A percentile compares a stretch with the other conserved stretches of the same genome.
Evolutionary conservation across 192 early-diverging fungal species (phyloP).

Genomic region (Coemansia javaensis): DNA sequence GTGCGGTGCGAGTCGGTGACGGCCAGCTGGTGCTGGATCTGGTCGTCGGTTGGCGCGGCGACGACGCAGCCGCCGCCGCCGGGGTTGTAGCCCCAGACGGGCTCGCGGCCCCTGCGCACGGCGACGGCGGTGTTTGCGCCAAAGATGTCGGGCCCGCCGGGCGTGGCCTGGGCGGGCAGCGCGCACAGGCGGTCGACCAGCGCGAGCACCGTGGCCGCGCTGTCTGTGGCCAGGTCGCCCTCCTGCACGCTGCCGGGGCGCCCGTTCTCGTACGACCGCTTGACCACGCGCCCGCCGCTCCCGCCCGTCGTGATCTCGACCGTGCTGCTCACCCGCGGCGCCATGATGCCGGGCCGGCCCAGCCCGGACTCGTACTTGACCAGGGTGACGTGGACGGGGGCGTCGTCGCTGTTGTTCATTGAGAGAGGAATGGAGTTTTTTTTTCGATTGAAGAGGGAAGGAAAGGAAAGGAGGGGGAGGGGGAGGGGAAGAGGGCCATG

Average conservation of each 20-base stretch:
- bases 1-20: slow-evolving; percentile 10
- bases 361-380: slow-evolving; percentile 34
- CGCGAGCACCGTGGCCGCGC: slow-evolving; percentile 4
- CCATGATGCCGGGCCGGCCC: slow-evolving; percentile 35
- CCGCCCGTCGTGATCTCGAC: slow-evolving; percentile 22
- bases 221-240: slow-evolving; percentile 8
- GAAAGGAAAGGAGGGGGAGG: too few species aligned
- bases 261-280: slow-evolving; percentile 18
- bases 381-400: slow-evolving; percentile 14
- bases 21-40: neutral
- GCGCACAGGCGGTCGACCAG: slow-evolving; percentile 13
- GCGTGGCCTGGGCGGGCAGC: slow-evolving; percentile 5
- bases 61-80: slow-evolving; percentile 13
- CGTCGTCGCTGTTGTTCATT: too few species aligned
- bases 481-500: too few species aligned
- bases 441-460: neutral
- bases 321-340: slow-evolving; percentile 21
- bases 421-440: too few species aligned
- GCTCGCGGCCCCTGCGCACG: slow-evolving; percentile 21
- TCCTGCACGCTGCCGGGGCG: slow-evolving; percentile 6
- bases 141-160: slow-evolving; percentile 31
- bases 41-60: slow-evolving; percentile 11
- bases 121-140: slow-evolving; percentile 33
- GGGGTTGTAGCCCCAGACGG: slow-evolving; percentile 34
- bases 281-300: slow-evolving; percentile 14